Conservation (phyloP, 1,139 yeast species). For the Kazachstania sp. region DNA sequence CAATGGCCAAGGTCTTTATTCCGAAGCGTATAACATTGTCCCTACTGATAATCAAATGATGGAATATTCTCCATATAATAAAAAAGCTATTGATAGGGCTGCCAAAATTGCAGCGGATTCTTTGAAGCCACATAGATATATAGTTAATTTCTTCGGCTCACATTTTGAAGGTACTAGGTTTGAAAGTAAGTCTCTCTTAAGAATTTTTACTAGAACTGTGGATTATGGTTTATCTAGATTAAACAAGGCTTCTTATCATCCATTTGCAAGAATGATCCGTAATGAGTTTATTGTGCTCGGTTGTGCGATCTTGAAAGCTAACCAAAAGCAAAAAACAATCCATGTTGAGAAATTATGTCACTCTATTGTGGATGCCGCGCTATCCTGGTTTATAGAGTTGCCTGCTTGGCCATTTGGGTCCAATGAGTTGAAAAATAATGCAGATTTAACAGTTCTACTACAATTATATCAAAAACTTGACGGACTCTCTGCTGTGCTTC, state of each 20-base stretch:
- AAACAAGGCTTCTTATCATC: constrained; percentile 64
- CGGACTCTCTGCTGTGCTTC: constrained; percentile 12
- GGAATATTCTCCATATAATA: constrained; percentile 88
- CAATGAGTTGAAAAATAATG: constrained; percentile 59
- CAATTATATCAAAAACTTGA: constrained; percentile 38
- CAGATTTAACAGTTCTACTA: constrained; percentile 55
- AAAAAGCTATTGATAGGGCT: constrained; percentile 45
- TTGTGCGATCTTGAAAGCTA: constrained; percentile 53
- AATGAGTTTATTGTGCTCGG: constrained; percentile 69
- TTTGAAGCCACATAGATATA: constrained; percentile 66
- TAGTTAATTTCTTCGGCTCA: constrained; percentile 65
- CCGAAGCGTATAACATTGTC: constrained; percentile 47
- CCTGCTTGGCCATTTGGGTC: constrained; percentile 79
- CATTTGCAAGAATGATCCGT: constrained; percentile 65
- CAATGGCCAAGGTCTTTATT: constrained; percentile 56
- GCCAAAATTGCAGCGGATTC: constrained; percentile 42
- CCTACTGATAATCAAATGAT: constrained; percentile 61
- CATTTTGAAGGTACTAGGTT: constrained; percentile 73
- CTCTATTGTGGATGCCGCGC: constrained; percentile 53
- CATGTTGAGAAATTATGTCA: constrained; percentile 41
- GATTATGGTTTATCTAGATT: constrained; percentile 51
- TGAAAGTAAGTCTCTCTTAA: constrained; percentile 64
- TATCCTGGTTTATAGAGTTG: constrained; percentile 68
- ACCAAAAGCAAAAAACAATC: constrained; percentile 39
- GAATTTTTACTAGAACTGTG: constrained; percentile 57